Percentiles rank a stretch among this genome's conserved stretches.
Evolutionary conservation across 108 stramenopile genomes (phyloP).

Genomic region (Discostella stelligeroides): DNA sequence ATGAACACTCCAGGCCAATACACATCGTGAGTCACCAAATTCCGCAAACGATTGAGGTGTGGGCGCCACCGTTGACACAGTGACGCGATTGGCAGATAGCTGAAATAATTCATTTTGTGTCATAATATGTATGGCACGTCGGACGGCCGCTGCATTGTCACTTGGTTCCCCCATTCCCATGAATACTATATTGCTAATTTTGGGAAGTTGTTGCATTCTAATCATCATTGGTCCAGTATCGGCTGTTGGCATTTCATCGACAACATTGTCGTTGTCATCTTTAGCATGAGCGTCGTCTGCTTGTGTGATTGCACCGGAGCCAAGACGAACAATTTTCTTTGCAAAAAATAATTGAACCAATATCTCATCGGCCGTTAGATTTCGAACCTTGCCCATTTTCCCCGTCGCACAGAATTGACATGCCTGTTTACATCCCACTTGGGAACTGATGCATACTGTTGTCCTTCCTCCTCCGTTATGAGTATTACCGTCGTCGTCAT

Average conservation of each 20-base stretch:
- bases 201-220: slow-evolving; percentile 21
- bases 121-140: slow-evolving; percentile 52
- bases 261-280: neutral
- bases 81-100: slow-evolving; percentile 63
- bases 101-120: slow-evolving; percentile 53
- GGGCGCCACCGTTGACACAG: slow-evolving; percentile 87
- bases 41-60: slow-evolving; percentile 51
- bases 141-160: slow-evolving; percentile 66
- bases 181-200: slow-evolving; percentile 76
- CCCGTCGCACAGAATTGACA: slow-evolving; percentile 91
- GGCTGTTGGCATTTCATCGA: neutral
- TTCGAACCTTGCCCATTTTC: slow-evolving; percentile 77
- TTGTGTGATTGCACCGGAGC: slow-evolving; percentile 2
- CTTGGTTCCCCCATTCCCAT: slow-evolving; percentile 91
- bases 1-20: slow-evolving; percentile 86
- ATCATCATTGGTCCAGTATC: neutral
- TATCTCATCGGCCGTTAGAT: slow-evolving; percentile 74
- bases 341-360: slow-evolving; percentile 79
- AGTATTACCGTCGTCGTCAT: neutral
- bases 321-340: slow-evolving; percentile 51
- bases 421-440: slow-evolving; percentile 88
- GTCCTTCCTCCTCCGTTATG: slow-evolving; percentile 26
- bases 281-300: neutral
- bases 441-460: slow-evolving; percentile 81
- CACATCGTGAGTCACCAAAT: slow-evolving; percentile 36